Base-by-base conservation (phyloP, 2,329 filamentous ascomycete species). In the Anisogramma anomala region DNA sequence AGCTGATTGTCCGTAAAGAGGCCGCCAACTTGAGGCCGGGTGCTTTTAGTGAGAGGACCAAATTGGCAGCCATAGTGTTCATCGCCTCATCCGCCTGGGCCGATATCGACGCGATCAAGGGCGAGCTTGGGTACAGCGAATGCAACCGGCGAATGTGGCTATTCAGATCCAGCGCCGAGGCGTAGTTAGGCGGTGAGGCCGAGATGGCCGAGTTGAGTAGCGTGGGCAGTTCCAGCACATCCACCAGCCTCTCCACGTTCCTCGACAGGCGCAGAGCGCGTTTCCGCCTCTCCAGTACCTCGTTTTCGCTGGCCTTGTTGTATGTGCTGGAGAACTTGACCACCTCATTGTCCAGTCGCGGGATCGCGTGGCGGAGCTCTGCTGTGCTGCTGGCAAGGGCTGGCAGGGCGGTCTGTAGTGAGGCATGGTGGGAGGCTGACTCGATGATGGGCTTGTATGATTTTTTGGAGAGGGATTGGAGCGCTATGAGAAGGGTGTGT, bases 141-240 rank as follows among this genome's bases (percentile, higher is more conserved):
- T 87, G 79, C 5, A 98, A 69, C 6, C 91, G 77, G 51, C 85
- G 84, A 56, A 95, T 91, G 58, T 96, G 91, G n/a, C 84, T 82
- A 56, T 94, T 83, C 2, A 98, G 71, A 59, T 98, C 91, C 25
- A 98, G 69, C 0, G 88, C 88, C 0, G 86, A 84, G 2, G 87
- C 81, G 65, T 95, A 94, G 51, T 86, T 93, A 46, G 79, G 75
- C 3, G 77, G 68, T 3, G 62, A 69, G 1, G 72, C 64, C 3
- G 73, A 73, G 42, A 88, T 81, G 33, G 88, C 81, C 2, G 88
- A 87, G 10, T 84, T 82, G 11, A 98, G 73, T 25, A 96, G 66
- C 0, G 82, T 79, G 0, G 91, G 91, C 22, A 98, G 72, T 54
- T 96, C 89, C 45, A 98, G 76, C 23, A 96, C 80, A 58, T 95